Conservation (phyloP, 2,329 filamentous ascomycete species). For the Podosphaera xanthii region DNA sequence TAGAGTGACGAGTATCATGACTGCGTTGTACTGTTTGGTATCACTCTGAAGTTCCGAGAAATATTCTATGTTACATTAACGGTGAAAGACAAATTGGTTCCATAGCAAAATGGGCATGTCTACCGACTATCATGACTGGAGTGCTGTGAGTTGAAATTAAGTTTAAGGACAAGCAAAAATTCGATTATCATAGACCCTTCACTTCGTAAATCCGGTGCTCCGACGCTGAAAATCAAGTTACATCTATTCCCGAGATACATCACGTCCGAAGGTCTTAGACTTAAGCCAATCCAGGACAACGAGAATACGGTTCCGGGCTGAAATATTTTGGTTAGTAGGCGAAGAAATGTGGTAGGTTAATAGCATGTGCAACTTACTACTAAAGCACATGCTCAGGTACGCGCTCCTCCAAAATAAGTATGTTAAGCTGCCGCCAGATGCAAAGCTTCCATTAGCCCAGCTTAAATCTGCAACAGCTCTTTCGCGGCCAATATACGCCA, state of each 20-base stretch:
- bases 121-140: no score
- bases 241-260: conserved; percentile 61
- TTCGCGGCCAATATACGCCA: conserved; percentile 96
- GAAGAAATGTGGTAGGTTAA: neutral
- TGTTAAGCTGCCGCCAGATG: conserved; percentile 76
- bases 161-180: no score
- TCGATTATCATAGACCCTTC: no score
- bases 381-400: conserved; percentile 99
- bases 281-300: conserved; percentile 92
- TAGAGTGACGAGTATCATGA: no score
- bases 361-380: conserved; percentile 45
- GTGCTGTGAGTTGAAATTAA: no score
- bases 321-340: conserved; percentile 7
- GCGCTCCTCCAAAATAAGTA: conserved; percentile 97
- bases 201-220: neutral
- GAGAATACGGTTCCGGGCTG: conserved; percentile 80
- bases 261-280: conserved; percentile 87
- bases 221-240: neutral
- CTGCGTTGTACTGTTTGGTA: no score
- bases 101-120: no score
- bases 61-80: no score
- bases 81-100: no score
- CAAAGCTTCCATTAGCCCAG: conserved; percentile 94
- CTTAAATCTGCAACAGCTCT: conserved; percentile 92
- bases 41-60: no score